Evolutionary conservation across 208 protist genomes (phyloP).

Genomic region (Trypanosoma conorhini): DNA sequence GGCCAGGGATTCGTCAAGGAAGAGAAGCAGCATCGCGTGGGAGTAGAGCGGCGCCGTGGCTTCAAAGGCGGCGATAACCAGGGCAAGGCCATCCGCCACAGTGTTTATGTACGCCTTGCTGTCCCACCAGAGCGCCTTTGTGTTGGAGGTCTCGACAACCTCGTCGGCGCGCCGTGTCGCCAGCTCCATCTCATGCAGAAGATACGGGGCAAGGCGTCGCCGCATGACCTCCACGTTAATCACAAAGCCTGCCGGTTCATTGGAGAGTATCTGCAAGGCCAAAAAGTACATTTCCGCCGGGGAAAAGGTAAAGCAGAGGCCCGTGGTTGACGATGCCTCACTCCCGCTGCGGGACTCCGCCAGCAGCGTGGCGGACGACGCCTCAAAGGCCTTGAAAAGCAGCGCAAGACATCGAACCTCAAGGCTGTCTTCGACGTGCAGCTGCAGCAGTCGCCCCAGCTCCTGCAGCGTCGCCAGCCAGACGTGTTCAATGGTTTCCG

Average conservation of each 20-base stretch:
- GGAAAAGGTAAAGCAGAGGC: conserved; percentile 33
- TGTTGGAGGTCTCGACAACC: background rate
- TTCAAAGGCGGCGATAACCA: conserved; percentile 36
- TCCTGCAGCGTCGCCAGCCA: conserved; percentile 5
- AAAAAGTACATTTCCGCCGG: conserved; percentile 39
- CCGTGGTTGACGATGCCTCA: background rate
- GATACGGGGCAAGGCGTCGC: conserved; percentile 33
- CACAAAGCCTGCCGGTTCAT: conserved; percentile 33
- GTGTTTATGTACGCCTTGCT: conserved; percentile 41
- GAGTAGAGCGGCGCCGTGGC: conserved; percentile 26
- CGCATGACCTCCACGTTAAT: conserved; percentile 48
- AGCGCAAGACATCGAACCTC: conserved; percentile 29
- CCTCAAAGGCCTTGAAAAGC: conserved; percentile 23
- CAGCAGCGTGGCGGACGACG: background rate
- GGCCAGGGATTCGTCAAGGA: conserved; percentile 38
- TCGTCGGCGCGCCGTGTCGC: background rate
- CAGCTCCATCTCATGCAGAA: conserved; percentile 13
- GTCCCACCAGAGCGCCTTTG: background rate
- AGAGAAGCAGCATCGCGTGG: conserved; percentile 39
- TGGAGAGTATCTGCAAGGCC: conserved; percentile 22
- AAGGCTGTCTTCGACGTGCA: conserved; percentile 19
- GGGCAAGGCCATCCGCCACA: conserved; percentile 34
- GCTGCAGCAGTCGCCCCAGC: conserved; percentile 12
- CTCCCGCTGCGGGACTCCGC: background rate
- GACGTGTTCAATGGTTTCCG: conserved; percentile 14